Base-by-base conservation (phyloP, 352 stramenopile genomes). In the Pythium guiyangense region DNA sequence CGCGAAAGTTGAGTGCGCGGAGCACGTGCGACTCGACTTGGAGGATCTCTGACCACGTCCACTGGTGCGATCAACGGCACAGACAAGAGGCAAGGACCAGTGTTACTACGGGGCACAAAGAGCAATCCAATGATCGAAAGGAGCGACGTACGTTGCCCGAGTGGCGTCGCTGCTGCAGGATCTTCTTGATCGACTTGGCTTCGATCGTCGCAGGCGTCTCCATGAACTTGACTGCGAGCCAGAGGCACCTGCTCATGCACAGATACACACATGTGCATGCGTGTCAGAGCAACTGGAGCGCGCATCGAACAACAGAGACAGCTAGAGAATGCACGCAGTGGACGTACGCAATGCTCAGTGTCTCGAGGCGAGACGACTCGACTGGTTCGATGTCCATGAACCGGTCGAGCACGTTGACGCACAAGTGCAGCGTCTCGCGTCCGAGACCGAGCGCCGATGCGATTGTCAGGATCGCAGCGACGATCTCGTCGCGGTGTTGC, bases 181-280 rank as follows among this genome's bases (percentile, higher is more conserved):
- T 88, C 29, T 70, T 63, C 57, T 88, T 88, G 57, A 90, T 84
- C 22, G 50, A 62, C 51, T 86, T 85, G 29, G 71, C 59, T 4
- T 54, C 66, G 57, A 88, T 88, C 25, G 73, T 89, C 44, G 62
- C 64, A 1, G 77, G 71, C 0, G 77, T 86, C 57, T 90, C 75
- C 8, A 83, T 68, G 35, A 90, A 88, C 64, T 90, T 88, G 64
- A 86, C 73, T 9, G 79, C 74, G 35, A 90, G 79, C 79, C 79
- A 88, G 11, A 90, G 66, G 18, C 77, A 90, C 1, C 74, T 87
- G 54, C 27, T 60, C 8, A 18, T 14, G 37, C 27, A 53, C 22
- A 27, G 51, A 44, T n/a, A n/a, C n/a, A n/a, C n/a, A n/a, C n/a
- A n/a, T n/a, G n/a, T n/a, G n/a, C n/a, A n/a, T 53, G 4, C 22